Conservation (phyloP, 345 rosid species). For the Brassica carinata region DNA sequence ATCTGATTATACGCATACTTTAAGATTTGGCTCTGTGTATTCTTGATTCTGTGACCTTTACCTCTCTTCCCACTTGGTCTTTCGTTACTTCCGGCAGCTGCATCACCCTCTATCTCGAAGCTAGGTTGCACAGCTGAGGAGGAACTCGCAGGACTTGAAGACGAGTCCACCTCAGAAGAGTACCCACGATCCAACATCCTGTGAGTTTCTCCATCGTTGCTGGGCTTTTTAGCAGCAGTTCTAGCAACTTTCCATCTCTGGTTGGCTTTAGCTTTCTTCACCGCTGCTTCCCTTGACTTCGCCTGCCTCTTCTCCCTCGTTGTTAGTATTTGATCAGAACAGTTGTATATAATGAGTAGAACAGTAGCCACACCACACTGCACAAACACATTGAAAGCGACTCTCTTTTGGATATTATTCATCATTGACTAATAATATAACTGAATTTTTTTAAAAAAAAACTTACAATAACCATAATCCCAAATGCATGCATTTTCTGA, state of each 20-base stretch:
- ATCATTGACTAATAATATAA: background rate
- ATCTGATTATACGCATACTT: constrained; percentile 76
- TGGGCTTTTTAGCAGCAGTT: constrained; percentile 63
- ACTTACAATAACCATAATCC: constrained; percentile 85
- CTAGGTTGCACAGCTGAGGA: constrained; percentile 41
- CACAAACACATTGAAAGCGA: constrained; percentile 25
- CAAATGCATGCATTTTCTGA: constrained; percentile 82
- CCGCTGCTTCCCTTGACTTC: constrained; percentile 88
- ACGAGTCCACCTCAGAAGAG: constrained; percentile 38
- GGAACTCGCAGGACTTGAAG: constrained; percentile 41
- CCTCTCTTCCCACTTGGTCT: constrained; percentile 29
- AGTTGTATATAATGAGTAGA: constrained; percentile 81
- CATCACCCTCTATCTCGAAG: constrained; percentile 53
- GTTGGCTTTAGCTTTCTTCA: constrained; percentile 71
- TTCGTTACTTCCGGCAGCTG: constrained; percentile 35
- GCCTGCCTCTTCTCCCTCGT: constrained; percentile 76
- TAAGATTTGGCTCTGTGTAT: constrained; percentile 73
- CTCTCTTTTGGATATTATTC: background rate
- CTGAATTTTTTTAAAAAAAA: background rate
- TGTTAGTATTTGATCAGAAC: constrained; percentile 81
- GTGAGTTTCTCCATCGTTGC: constrained; percentile 38
- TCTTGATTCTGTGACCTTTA: constrained; percentile 49
- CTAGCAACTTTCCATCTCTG: constrained; percentile 80
- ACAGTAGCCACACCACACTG: constrained; percentile 74
- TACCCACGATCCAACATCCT: constrained; percentile 50